These are phyloP conservation scores for Myotisia sp. DNA, from an alignment of 2,329 filamentous ascomycete genomes.

Conservation along the genomic window DNA sequence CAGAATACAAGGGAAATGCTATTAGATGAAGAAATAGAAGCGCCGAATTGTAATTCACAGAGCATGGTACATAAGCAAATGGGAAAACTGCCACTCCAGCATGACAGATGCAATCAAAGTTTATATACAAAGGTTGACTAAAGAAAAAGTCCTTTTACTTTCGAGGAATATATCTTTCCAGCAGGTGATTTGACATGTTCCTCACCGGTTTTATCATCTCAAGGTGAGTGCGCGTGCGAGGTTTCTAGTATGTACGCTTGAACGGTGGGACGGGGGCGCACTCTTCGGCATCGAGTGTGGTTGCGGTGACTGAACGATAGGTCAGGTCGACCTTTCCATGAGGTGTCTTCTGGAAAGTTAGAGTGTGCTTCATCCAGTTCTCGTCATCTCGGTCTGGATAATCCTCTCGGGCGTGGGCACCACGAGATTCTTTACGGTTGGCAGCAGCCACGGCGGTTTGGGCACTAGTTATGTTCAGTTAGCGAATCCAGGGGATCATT, in stretches of 20 bases:
- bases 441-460: slow-evolving; percentile 87
- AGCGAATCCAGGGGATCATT: not conserved
- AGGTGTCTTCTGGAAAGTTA: slow-evolving; percentile 86
- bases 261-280: slow-evolving; percentile 94
- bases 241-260: slow-evolving; percentile 48
- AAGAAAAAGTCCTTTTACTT: slow-evolving; percentile 1
- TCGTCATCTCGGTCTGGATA: slow-evolving; percentile 88
- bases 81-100: not conserved
- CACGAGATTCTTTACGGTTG: slow-evolving; percentile 92
- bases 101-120: slow-evolving; percentile 4
- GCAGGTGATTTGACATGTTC: slow-evolving; percentile 1
- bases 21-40: no score
- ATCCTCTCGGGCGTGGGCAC: slow-evolving; percentile 93
- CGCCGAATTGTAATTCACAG: no score
- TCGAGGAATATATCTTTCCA: slow-evolving; percentile 2
- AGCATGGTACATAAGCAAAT: no score
- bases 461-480: slow-evolving; percentile 36
- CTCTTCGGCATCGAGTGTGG: slow-evolving; percentile 85
- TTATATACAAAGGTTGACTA: slow-evolving; percentile 4
- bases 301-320: slow-evolving; percentile 70
- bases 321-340: slow-evolving; percentile 74
- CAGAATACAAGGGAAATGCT: no score
- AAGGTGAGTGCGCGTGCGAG: no score
- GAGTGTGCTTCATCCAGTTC: slow-evolving; percentile 99
- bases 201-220: no score